Evolutionary conservation across 495 filamentous ascomycete genomes (phyloP).

Genomic region (Penicillium subrubescens): DNA sequence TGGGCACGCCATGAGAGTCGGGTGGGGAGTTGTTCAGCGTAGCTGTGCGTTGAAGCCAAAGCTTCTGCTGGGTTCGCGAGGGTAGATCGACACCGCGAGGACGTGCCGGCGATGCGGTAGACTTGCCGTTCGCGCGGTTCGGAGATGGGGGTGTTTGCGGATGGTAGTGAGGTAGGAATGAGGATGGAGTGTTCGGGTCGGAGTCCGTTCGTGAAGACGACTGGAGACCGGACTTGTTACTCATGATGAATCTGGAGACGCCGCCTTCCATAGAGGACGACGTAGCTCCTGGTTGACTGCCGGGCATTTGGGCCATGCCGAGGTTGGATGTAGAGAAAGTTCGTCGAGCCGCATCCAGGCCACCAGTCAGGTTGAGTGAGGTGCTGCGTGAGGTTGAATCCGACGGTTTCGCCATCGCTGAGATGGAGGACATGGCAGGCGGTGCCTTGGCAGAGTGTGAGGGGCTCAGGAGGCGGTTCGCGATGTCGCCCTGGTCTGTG

Average conservation of each 20-base stretch:
- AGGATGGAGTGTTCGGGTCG: slow-evolving; percentile 52
- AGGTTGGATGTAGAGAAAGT: slow-evolving; percentile 34
- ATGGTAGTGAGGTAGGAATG: slow-evolving; percentile 52
- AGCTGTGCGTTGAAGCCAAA: slow-evolving; percentile 52
- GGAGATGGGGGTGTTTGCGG: slow-evolving; percentile 50
- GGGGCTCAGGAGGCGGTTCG: slow-evolving; percentile 43
- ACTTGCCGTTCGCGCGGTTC: slow-evolving; percentile 19
- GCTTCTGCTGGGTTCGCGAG: slow-evolving; percentile 52
- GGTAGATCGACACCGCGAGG: slow-evolving; percentile 39
- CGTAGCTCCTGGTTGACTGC: slow-evolving; percentile 36
- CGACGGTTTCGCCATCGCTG: slow-evolving; percentile 45
- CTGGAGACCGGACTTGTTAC: slow-evolving; percentile 34
- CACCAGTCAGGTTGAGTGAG: slow-evolving; percentile 41
- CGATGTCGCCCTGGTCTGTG: slow-evolving; percentile 40
- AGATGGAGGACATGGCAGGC: slow-evolving; percentile 53
- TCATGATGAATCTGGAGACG: slow-evolving; percentile 48
- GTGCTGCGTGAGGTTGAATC: slow-evolving; percentile 39
- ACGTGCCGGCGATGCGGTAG: slow-evolving; percentile 37
- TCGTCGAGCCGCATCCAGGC: slow-evolving; percentile 39
- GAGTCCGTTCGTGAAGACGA: slow-evolving; percentile 46
- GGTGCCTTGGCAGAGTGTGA: slow-evolving; percentile 48
- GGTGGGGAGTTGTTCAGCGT: slow-evolving; percentile 51
- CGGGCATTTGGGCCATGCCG: slow-evolving; percentile 29
- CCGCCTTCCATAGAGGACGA: slow-evolving; percentile 53
- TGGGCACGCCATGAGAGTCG: slow-evolving; percentile 40